Evolutionary conservation across 768 basidiomycete species (phyloP), one percentile per base, ranked within the genome.

Genomic region (Boletus patriciae): DNA sequence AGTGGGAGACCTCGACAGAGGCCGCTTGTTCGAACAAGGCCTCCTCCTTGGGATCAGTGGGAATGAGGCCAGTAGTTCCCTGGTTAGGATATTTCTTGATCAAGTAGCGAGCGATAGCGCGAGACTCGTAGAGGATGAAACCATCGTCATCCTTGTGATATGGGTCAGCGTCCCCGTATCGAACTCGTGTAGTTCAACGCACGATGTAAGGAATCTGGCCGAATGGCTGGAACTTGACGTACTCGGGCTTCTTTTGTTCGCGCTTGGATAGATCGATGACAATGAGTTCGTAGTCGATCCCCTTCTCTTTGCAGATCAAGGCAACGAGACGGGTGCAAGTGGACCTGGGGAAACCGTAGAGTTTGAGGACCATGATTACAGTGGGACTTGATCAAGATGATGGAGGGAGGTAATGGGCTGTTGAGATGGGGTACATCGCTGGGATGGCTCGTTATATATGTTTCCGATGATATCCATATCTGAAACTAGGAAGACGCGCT

Each of bases 31-130:
- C 70, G 21, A 73, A 71, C 47, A 73, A 38, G 18, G 72, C 70
- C 21, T 61, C 61, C 9, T 70, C 71, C 64, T 72, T 65, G 36
- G 62, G 60, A 60, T 77, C 76, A 25, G 64, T 63, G 5, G 87
- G 86, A 29, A 84, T 71, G 33, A 88, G 76, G 10, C 54, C 65
- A 13, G 68, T 55, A 6, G 79, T 74, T 21, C 83, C 84, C 57
- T 84, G 78, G 47, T 72, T 55, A 8, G 78, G 65, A 61, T 83
- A 82, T 67, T 86, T 87, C 38, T 69, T 67, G 36, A 76, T 80
- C 62, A 88, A 63, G 66, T 88, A 90, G 15, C 82, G 79, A 37
- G 65, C 68, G 58, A 88, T 86, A 1, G 85, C 85, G 15, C 85
- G 81, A 40, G 79, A 79, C 63, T 87, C 85, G 67, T 78, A 87